Conservation (phyloP, 768 basidiomycete genomes). For the Tulasnella sp. region DNA sequence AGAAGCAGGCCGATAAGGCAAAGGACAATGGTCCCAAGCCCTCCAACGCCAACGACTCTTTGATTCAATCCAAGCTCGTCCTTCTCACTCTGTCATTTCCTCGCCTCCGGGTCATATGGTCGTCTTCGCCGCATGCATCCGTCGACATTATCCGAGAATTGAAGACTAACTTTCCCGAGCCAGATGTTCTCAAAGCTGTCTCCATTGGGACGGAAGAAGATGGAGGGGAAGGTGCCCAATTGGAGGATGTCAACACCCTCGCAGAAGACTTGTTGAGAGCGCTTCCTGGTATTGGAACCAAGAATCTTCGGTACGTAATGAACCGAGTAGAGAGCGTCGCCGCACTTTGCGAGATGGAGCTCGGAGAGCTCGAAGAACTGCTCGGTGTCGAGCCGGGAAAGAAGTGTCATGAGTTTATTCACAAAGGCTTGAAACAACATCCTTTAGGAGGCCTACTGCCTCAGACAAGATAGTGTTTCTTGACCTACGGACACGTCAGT, state of each 20-base stretch:
- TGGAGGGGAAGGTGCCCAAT: constrained; percentile 47
- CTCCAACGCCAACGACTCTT: constrained; percentile 3
- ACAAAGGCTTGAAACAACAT: constrained; percentile 36
- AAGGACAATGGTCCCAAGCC: background rate
- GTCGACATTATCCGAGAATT: constrained; percentile 89
- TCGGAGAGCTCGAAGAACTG: constrained; percentile 54
- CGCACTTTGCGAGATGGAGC: constrained; percentile 54
- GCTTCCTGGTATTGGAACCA: constrained; percentile 74
- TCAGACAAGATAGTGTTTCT: background rate
- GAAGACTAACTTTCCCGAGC: constrained; percentile 68
- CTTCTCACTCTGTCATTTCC: constrained; percentile 85
- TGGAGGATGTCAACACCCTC: constrained; percentile 20
- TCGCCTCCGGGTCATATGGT: constrained; percentile 90
- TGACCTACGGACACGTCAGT: background rate
- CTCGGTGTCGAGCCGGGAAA: constrained; percentile 75
- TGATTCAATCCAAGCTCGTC: constrained; percentile 86
- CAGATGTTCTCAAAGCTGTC: constrained; percentile 65
- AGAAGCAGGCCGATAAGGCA: background rate
- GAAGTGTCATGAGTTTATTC: constrained; percentile 70
- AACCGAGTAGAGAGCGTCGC: constrained; percentile 61
- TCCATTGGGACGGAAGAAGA: constrained; percentile 70
- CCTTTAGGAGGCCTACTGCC: background rate
- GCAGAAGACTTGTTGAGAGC: constrained; percentile 75
- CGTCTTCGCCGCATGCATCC: constrained; percentile 86
- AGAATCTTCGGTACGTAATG: constrained; percentile 80